Evolutionary conservation across 1,284 basidiomycete species (phyloP).

Genomic region (Boletus semigastroideus): DNA sequence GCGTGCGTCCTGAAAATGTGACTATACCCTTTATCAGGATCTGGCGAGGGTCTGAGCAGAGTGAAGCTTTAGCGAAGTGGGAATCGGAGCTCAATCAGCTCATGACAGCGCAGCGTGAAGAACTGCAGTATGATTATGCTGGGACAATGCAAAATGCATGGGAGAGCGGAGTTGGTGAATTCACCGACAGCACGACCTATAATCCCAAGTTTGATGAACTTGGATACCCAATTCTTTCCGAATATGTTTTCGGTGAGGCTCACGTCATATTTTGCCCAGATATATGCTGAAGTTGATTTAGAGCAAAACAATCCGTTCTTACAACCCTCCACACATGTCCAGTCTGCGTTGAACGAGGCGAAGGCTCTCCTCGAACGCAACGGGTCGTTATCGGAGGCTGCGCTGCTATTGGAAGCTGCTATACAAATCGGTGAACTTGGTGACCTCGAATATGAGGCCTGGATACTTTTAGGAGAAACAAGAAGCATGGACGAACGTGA

Average conservation of each 20-base stretch:
- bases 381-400: conserved; percentile 84
- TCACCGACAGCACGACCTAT: conserved; percentile 37
- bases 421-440: conserved; percentile 78
- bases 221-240: conserved; percentile 68
- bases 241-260: conserved; percentile 74
- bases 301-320: conserved; percentile 73
- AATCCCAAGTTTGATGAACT: conserved; percentile 61
- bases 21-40: conserved; percentile 40
- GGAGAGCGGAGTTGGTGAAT: conserved; percentile 50
- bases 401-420: conserved; percentile 83
- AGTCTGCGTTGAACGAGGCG: conserved; percentile 65
- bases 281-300: conserved; percentile 28
- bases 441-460: conserved; percentile 84
- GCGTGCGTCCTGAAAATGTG: conserved; percentile 1
- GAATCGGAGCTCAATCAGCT: conserved; percentile 86
- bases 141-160: conserved; percentile 61
- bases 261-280: background rate
- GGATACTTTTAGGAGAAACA: conserved; percentile 92
- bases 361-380: conserved; percentile 76
- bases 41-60: conserved; percentile 59
- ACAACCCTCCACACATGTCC: conserved; percentile 46
- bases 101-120: conserved; percentile 66
- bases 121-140: conserved; percentile 60
- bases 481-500: conserved; percentile 97
- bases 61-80: conserved; percentile 79